Percentiles rank a stretch among this genome's conserved stretches.
Evolutionary conservation across 106 monocot genomes (phyloP).

Genomic region (Posidonia australis): DNA sequence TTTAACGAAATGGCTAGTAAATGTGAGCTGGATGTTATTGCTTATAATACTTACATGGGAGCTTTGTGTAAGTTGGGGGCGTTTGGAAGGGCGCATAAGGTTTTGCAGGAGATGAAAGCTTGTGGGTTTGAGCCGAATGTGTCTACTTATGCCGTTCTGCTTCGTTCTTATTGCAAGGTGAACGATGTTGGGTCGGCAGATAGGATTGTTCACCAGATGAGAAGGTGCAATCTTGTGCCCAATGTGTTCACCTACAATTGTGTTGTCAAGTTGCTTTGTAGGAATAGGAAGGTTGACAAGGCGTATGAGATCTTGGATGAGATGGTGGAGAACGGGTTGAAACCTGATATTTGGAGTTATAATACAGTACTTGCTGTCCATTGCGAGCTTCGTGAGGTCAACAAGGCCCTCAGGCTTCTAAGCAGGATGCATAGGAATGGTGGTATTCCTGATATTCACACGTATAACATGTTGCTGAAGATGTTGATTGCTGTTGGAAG

Average conservation of each 20-base stretch:
- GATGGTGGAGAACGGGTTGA: conserved; percentile 41
- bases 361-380: conserved; percentile 55
- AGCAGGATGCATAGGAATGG: conserved; percentile 46
- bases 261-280: conserved; percentile 46
- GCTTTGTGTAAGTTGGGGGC: conserved; percentile 43
- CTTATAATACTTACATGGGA: conserved; percentile 48
- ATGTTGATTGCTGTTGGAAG: conserved; percentile 72
- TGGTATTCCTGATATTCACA: conserved; percentile 47
- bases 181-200: conserved; percentile 35
- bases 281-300: conserved; percentile 35
- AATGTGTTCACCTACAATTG: conserved; percentile 83
- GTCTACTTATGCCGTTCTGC: conserved; percentile 39
- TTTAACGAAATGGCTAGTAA: conserved; percentile 73
- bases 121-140: conserved; percentile 43
- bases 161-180: conserved; percentile 44
- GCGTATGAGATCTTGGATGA: conserved; percentile 67
- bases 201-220: conserved; percentile 38
- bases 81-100: conserved; percentile 25
- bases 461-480: conserved; percentile 89
- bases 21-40: conserved; percentile 27
- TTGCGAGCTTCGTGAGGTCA: conserved; percentile 57
- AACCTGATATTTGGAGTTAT: conserved; percentile 75
- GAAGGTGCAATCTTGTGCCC: conserved; percentile 19
- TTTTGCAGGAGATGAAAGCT: conserved; percentile 36
- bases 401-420: conserved; percentile 51